Conservation (phyloP, 2,329 filamentous ascomycete genomes). For the Diaporthe sp. region DNA sequence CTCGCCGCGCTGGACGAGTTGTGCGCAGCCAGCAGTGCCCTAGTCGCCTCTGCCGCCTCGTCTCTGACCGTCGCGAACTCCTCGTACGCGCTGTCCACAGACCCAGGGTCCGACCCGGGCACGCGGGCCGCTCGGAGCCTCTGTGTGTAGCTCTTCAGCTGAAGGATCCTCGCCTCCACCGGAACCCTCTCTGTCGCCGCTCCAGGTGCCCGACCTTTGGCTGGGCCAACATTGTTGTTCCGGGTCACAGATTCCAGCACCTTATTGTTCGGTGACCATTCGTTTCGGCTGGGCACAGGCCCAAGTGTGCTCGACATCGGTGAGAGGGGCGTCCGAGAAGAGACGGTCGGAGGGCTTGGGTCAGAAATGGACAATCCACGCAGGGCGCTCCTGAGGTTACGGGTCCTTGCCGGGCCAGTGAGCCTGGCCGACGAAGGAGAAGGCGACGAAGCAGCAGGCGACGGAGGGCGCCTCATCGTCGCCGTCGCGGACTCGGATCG, state of each 20-base stretch:
- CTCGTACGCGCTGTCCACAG: conserved; percentile 60
- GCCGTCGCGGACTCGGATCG: not conserved
- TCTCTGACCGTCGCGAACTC: conserved; percentile 59
- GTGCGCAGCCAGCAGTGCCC: conserved; percentile 56
- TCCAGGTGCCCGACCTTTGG: not conserved
- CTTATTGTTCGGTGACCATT: not conserved
- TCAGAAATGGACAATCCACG: conserved; percentile 15
- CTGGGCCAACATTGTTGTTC: not conserved
- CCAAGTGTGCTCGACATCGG: not conserved
- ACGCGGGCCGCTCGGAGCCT: conserved; percentile 43
- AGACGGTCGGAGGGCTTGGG: not conserved
- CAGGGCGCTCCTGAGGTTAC: conserved; percentile 4
- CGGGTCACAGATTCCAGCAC: too few species aligned
- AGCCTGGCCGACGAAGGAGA: not conserved
- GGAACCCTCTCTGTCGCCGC: not conserved
- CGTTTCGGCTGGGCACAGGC: not conserved
- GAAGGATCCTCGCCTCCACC: conserved; percentile 44
- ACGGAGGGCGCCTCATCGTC: not conserved
- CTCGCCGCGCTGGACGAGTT: conserved; percentile 42
- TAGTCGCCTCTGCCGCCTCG: conserved; percentile 57
- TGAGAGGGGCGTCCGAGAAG: not conserved
- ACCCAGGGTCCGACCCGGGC: conserved; percentile 40
- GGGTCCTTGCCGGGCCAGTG: not conserved
- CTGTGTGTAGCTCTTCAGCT: conserved; percentile 48
- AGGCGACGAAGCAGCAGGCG: not conserved